Evolutionary conservation across 768 basidiomycete genomes (phyloP).

Genomic region (Hirschioporus abietinus): DNA sequence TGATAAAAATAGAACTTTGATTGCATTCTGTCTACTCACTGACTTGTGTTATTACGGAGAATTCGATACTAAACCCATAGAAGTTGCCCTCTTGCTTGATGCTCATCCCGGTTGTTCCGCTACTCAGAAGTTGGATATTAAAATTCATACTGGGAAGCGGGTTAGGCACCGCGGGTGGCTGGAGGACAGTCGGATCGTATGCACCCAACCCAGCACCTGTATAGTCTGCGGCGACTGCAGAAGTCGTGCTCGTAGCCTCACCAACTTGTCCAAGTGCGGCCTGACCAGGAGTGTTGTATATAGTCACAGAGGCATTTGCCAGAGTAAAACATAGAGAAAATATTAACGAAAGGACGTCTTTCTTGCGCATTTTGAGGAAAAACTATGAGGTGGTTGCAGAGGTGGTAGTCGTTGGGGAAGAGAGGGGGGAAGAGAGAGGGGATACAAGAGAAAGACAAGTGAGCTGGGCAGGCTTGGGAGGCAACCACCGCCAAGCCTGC

Average conservation of each 20-base stretch:
- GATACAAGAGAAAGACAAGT: not conserved
- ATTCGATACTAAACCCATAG: slow-evolving; percentile 58
- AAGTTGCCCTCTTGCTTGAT: slow-evolving; percentile 36
- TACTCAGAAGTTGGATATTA: slow-evolving; percentile 19
- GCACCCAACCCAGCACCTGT: slow-evolving; percentile 27
- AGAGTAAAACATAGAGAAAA: slow-evolving; percentile 9
- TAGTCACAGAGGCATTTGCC: slow-evolving; percentile 21
- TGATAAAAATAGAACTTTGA: not conserved
- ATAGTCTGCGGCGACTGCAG: slow-evolving; percentile 18
- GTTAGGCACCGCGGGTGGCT: slow-evolving; percentile 25
- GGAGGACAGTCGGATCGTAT: slow-evolving; percentile 27
- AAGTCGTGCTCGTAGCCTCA: slow-evolving; percentile 16
- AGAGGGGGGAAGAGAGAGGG: not conserved
- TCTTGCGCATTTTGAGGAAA: slow-evolving; percentile 1
- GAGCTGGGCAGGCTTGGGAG: not conserved
- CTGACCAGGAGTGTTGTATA: slow-evolving; percentile 20
- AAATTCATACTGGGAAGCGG: slow-evolving; percentile 19
- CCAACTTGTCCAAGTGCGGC: slow-evolving; percentile 8
- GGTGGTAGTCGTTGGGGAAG: not conserved
- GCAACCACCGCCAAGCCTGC: not conserved
- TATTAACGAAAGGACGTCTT: slow-evolving; percentile 6
- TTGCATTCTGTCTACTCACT: slow-evolving; percentile 23
- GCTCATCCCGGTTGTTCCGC: slow-evolving; percentile 23
- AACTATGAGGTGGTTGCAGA: not conserved
- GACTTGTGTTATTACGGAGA: slow-evolving; percentile 53